These are phyloP conservation scores for Corylus heterophylla DNA, from an alignment of 306 rosid genomes.

Conservation along the genomic window DNA sequence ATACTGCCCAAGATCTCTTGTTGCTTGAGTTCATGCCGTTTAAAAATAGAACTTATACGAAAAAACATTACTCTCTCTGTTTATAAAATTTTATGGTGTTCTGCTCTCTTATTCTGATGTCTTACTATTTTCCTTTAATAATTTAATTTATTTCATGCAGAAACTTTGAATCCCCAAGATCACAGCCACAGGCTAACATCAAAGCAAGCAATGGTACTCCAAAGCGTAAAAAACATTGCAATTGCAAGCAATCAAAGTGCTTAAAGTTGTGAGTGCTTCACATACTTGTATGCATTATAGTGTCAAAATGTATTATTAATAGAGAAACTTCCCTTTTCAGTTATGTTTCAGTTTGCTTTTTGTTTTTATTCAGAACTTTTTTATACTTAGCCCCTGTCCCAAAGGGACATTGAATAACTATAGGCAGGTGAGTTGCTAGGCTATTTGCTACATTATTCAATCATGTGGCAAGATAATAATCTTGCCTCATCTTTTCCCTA, in stretches of 20 bases:
- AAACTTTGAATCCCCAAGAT: conserved; percentile 84
- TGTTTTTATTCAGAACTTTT: not conserved
- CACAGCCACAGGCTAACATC: conserved; percentile 65
- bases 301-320: not conserved
- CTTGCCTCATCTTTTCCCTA: not conserved
- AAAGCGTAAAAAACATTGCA: conserved; percentile 92
- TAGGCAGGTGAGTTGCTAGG: not conserved
- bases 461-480: not conserved
- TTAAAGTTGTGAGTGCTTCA: conserved; percentile 75
- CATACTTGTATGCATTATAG: not conserved
- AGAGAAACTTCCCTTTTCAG: not conserved
- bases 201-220: conserved; percentile 79
- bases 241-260: conserved; percentile 91
- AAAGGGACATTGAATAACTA: not conserved
- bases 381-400: not conserved
- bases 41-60: not conserved
- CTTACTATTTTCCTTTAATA: not conserved
- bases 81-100: not conserved
- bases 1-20: not conserved
- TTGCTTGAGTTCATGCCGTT: not conserved
- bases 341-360: not conserved
- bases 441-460: not conserved
- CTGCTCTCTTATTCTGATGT: conserved; percentile 16
- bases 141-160: conserved; percentile 38
- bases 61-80: conserved; percentile 51